Evolutionary conservation across 805 yeast genomes (phyloP).

Genomic region (Starmerella gropengiesseri): DNA sequence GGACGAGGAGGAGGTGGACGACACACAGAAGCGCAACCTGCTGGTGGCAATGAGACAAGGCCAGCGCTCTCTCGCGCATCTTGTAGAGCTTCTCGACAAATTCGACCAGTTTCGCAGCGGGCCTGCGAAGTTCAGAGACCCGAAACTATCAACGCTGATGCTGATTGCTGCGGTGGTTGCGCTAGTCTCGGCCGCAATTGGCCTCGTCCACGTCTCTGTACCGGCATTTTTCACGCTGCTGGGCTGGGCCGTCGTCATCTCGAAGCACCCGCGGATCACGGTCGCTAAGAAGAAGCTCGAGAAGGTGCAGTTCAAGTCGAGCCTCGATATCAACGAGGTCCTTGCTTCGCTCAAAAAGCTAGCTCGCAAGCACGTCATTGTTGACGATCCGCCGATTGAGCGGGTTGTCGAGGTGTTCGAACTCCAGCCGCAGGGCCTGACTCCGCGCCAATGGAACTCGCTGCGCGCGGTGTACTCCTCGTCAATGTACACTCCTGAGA

Average conservation of each 20-base stretch:
- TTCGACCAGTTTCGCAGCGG: constrained; percentile 48
- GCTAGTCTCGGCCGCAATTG: constrained; percentile 27
- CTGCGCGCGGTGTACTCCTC: constrained; percentile 40
- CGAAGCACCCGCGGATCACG: constrained; percentile 50
- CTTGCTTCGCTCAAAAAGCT: neutral
- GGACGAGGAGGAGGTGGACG: constrained; percentile 6
- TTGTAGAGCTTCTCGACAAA: constrained; percentile 41
- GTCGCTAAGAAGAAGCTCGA: constrained; percentile 26
- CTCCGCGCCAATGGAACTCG: constrained; percentile 52
- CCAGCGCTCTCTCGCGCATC: constrained; percentile 50
- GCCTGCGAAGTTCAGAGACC: constrained; percentile 62
- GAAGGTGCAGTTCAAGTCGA: constrained; percentile 17
- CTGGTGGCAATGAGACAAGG: constrained; percentile 29
- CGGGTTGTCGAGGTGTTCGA: constrained; percentile 68
- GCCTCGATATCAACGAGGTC: constrained; percentile 4
- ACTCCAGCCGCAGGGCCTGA: constrained; percentile 52
- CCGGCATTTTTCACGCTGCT: constrained; percentile 41
- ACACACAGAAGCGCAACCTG: constrained; percentile 18
- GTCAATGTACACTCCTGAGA: constrained; percentile 43
- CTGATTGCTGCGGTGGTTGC: constrained; percentile 36
- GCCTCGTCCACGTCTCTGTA: constrained; percentile 42
- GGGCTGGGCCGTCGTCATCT: constrained; percentile 46
- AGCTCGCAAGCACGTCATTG: constrained; percentile 34
- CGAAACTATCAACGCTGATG: constrained; percentile 51
- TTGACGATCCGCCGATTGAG: constrained; percentile 59